A percentile compares a stretch with the other conserved stretches of the same genome.
Evolutionary conservation across 805 yeast genomes (phyloP).

Genomic region (Kuraishia hungarica): DNA sequence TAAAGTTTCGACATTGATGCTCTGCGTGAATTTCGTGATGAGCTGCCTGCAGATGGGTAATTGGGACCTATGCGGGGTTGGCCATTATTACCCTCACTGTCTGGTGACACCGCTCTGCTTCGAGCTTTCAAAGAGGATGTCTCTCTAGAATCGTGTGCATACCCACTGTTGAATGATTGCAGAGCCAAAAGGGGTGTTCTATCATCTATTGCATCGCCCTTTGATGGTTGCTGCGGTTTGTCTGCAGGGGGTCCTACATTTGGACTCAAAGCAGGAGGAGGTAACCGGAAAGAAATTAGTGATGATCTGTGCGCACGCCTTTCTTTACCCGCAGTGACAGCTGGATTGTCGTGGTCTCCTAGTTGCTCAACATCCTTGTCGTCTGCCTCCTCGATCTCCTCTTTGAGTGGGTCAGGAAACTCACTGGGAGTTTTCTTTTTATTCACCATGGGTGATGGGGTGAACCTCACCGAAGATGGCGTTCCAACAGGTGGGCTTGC

Average conservation of each 20-base stretch:
- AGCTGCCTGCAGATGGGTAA: neutral
- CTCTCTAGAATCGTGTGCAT: neutral
- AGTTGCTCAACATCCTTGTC: neutral
- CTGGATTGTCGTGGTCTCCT: neutral
- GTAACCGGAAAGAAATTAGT: slow-evolving; percentile 13
- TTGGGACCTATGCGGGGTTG: neutral
- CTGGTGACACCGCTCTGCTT: neutral
- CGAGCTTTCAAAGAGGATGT: neutral
- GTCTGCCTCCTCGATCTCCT: neutral
- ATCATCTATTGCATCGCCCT: slow-evolving; percentile 10
- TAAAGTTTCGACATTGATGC: neutral
- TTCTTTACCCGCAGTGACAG: neutral
- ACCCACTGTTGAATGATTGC: neutral
- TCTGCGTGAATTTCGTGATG: neutral
- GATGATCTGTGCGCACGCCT: slow-evolving; percentile 5
- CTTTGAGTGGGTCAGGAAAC: neutral
- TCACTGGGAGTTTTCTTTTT: neutral
- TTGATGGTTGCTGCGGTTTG: neutral
- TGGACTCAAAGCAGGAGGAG: slow-evolving; percentile 16
- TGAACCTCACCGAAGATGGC: neutral
- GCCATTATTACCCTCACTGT: neutral
- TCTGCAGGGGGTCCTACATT: neutral
- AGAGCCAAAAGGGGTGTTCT: slow-evolving; percentile 16
- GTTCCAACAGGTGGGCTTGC: neutral
- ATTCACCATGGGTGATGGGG: neutral